Percentiles rank a stretch among this genome's conserved stretches.
Evolutionary conservation across 805 yeast species (phyloP).

Genomic region (Candida sonorensis): DNA sequence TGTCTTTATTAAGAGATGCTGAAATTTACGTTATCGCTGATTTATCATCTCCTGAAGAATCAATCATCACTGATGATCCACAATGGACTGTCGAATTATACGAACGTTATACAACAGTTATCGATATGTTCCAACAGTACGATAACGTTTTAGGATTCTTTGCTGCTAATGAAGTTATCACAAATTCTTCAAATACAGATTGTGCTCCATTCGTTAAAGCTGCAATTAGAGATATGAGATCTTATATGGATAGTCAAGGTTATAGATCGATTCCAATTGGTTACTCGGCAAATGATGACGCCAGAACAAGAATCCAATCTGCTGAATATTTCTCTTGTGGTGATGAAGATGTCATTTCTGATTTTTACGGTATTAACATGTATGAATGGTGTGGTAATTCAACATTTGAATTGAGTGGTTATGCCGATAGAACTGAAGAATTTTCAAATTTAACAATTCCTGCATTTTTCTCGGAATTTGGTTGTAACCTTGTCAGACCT

Average conservation of each 20-base stretch:
- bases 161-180: constrained; percentile 96
- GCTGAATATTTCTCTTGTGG: constrained; percentile 90
- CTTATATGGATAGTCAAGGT: constrained; percentile 56
- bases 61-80: constrained; percentile 75
- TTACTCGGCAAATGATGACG: constrained; percentile 86
- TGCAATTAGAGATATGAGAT: constrained; percentile 83
- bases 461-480: constrained; percentile 81
- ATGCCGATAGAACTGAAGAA: constrained; percentile 62
- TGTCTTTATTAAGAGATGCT: constrained; percentile 66
- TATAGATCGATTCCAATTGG: constrained; percentile 89
- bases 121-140: constrained; percentile 74
- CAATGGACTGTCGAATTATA: constrained; percentile 67
- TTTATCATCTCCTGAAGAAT: constrained; percentile 74
- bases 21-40: constrained; percentile 92
- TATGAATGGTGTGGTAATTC: constrained; percentile 83
- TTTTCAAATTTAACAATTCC: constrained; percentile 72
- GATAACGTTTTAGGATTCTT: constrained; percentile 86
- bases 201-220: constrained; percentile 96
- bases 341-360: constrained; percentile 53
- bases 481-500: constrained; percentile 71
- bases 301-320: constrained; percentile 65
- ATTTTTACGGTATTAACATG: constrained; percentile 81
- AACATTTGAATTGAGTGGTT: constrained; percentile 57
- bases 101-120: constrained; percentile 72
- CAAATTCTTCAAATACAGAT: constrained; percentile 72